A percentile compares a stretch with the other conserved stretches of the same genome.
phyloP scores from a whole-genome alignment of 1,284 basidiomycete genomes.

The Irpex rosettiformis region DNA sequence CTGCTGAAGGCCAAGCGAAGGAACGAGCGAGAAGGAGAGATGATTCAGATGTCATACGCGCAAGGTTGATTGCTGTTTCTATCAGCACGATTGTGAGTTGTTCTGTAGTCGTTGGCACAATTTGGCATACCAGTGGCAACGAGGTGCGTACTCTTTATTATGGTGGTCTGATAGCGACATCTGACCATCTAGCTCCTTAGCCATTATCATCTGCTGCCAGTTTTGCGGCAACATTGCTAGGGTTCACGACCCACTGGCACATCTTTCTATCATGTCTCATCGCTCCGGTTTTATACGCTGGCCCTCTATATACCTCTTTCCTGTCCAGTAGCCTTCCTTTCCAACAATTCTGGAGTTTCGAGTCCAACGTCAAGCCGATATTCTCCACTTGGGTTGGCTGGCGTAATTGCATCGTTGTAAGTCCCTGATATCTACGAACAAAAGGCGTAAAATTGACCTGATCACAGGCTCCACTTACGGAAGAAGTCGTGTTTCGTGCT shows the following conservation, averaged over 20 bases:
- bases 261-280: constrained; percentile 57
- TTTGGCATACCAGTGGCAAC: constrained; percentile 28
- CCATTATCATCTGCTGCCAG: constrained; percentile 13
- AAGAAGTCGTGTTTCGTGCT: constrained; percentile 90
- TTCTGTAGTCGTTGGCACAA: constrained; percentile 36
- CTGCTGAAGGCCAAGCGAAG: constrained; percentile 5
- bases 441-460: constrained; percentile 2
- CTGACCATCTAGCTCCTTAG: constrained; percentile 2
- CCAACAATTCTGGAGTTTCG: constrained; percentile 51
- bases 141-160: constrained; percentile 25
- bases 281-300: constrained; percentile 78
- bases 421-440: constrained; percentile 31
- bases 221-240: constrained; percentile 20
- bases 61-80: constrained; percentile 58
- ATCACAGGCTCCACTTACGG: constrained; percentile 80
- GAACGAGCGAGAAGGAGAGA: constrained; percentile 42
- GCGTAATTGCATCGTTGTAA: constrained; percentile 78
- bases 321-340: constrained; percentile 59
- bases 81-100: constrained; percentile 55
- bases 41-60: constrained; percentile 70
- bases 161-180: neutral
- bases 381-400: constrained; percentile 55
- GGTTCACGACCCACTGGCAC: constrained; percentile 29
- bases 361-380: constrained; percentile 35
- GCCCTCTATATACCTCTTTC: constrained; percentile 72